Base-by-base conservation (phyloP, 805 yeast genomes). In the Millerago galiae region DNA sequence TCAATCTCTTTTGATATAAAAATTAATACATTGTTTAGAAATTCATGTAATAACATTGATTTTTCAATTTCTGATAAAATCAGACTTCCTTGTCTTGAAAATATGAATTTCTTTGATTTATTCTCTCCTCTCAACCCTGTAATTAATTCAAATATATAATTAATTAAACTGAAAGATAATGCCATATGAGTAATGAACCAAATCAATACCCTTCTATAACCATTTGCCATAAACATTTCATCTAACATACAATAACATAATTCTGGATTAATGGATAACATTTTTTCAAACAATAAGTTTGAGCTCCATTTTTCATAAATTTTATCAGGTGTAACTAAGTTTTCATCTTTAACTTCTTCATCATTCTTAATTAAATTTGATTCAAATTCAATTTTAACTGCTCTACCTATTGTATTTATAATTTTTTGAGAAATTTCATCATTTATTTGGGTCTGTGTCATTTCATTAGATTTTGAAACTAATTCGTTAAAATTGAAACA, bases 11-110 rank as follows among this genome's bases (percentile, higher is more conserved):
- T 61, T 0, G 72, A 66, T 11, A 74, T 48, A 45, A 60, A 68
- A 12, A 72, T 66, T 4, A 74, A 64, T 11, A 75, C 72, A 47
- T 75, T 77, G n/a, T 77, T 68, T 45, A 84, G 68, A 49, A 83
- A 79, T 56, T 81, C 88, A 60, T 82, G 89, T 30, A 84, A 58
- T 12, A 84, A 54, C 87, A 82, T 80, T 49, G 75, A 73, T 46
- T 64, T 68, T 51, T 83, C 91, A 38, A 80, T 68, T 10, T 71
- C 76, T 13, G 83, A 74, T 29, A 83, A 59, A 5, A 59, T 63
- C 16, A 83, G 47, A 0, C 62, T 42, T 0, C 89, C 90, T 48
- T 67, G 65, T 54, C 91, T 68, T 9, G 85, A 75, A 52, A 79
- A 78, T 12, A 58, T 52, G 45, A 66, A 51, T 9, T 37, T 45